Conservation (phyloP, 2,329 filamentous ascomycete species). For the Orbilia blumenaviensis region DNA sequence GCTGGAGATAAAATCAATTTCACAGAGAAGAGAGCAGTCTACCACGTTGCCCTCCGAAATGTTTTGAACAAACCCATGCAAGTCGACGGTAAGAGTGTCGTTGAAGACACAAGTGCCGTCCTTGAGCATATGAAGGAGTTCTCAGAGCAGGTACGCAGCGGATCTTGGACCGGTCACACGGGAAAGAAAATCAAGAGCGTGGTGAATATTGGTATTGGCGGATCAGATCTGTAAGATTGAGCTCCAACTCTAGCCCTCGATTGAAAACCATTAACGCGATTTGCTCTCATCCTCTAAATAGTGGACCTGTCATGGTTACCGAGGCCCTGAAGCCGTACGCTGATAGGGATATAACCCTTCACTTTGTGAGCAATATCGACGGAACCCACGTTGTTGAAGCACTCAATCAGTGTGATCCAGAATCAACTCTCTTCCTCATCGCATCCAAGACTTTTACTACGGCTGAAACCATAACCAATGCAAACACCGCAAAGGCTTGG, state of each 20-base stretch:
- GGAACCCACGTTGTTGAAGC: constrained; percentile 97
- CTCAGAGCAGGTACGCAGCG: constrained; percentile 90
- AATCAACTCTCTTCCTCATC: constrained; percentile 98
- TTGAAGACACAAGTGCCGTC: constrained; percentile 89
- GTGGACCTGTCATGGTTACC: constrained; percentile 97
- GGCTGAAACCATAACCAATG: constrained; percentile 95
- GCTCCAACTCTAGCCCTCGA: constrained; percentile 55
- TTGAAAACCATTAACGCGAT: background rate
- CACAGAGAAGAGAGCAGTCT: constrained; percentile 94
- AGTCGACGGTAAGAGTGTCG: constrained; percentile 71
- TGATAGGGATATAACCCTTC: constrained; percentile 82
- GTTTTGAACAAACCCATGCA: constrained; percentile 78
- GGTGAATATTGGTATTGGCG: constrained; percentile 97
- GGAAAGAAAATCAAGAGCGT: constrained; percentile 98
- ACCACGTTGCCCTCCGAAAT: constrained; percentile 94
- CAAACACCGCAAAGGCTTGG: constrained; percentile 96
- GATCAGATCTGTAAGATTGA: constrained; percentile 85
- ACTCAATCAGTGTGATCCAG: constrained; percentile 84
- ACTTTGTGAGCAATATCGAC: constrained; percentile 99
- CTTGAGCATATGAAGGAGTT: constrained; percentile 99
- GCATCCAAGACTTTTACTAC: constrained; percentile 99
- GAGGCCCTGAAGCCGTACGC: constrained; percentile 97
- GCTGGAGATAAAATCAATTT: constrained; percentile 99
- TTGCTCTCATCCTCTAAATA: constrained; percentile 61
- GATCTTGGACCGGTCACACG: constrained; percentile 95